phyloP scores from a whole-genome alignment of 2,329 filamentous ascomycete genomes.

The Colletotrichum salicis region DNA sequence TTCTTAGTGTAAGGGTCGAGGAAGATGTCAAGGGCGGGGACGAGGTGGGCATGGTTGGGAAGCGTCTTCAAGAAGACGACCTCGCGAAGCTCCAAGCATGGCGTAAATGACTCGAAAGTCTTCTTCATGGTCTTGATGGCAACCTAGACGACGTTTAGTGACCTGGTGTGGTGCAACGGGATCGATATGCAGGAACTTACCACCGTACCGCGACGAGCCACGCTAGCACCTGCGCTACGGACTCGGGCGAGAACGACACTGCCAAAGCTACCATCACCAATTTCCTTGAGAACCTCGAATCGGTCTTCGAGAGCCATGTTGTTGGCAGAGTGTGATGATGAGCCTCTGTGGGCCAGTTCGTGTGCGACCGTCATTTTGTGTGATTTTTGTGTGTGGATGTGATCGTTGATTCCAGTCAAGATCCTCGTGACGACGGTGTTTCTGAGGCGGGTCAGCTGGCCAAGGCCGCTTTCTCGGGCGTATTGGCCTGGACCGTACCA shows the following conservation, averaged over 20 bases:
- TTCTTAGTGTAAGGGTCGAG: constrained; percentile 96
- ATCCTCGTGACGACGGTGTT: constrained; percentile 33
- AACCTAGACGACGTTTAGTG: constrained; percentile 66
- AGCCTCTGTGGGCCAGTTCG: constrained; percentile 77
- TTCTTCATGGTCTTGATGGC: constrained; percentile 99
- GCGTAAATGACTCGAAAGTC: constrained; percentile 90
- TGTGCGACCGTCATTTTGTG: constrained; percentile 79
- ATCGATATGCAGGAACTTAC: constrained; percentile 65
- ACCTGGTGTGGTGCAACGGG: constrained; percentile 11
- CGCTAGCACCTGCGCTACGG: constrained; percentile 86
- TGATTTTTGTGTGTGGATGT: constrained; percentile 13
- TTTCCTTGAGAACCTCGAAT: constrained; percentile 97
- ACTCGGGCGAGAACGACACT: constrained; percentile 94
- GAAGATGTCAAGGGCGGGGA: constrained; percentile 98
- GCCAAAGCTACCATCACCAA: constrained; percentile 98
- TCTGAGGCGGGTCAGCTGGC: constrained; percentile 34
- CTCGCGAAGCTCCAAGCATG: constrained; percentile 93
- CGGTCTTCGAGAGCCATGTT: constrained; percentile 83
- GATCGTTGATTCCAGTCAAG: constrained; percentile 37
- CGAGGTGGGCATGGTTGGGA: constrained; percentile 87
- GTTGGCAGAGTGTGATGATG: constrained; percentile 63
- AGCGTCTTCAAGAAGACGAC: constrained; percentile 95
- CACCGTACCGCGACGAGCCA: constrained; percentile 90
- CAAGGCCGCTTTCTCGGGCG: constrained; percentile 37
- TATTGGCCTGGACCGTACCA: constrained; percentile 39